Evolutionary conservation across 116 monocot species (phyloP), one percentile per base, ranked within the genome.

Genomic region (Phalaenopsis hybrid): DNA sequence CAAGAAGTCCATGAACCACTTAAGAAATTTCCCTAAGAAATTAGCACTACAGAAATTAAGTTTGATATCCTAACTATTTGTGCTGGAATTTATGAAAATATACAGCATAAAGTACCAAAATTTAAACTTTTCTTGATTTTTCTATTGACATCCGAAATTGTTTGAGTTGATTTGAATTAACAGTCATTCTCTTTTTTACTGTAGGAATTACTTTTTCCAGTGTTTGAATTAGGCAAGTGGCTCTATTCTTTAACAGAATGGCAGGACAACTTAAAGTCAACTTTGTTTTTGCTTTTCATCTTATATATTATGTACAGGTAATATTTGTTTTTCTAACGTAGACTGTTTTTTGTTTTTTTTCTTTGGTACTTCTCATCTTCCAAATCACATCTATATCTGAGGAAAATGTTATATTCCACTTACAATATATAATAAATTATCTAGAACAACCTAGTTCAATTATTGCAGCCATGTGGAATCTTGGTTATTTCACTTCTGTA

Each of bases 261-360:
- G 98, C 93, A 95, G 83, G 95, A 98, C 85, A 83, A 89, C 77
- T 87, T 93, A 51, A 92, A 93, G 86, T 98, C 98, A 31, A 49
- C 86, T 8, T 78, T 89, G 45, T 93, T 94, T 83, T 81, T 98
- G 82, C 48, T 85, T 73, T 81, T 89, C 37, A 80, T 85, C 72
- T 78, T 90, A 49, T 94, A 88, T 81, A 41, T 84, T 75, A 57
- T 89, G 44, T 86, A 90, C 85, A 93, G 97, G 97, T 97, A 92
- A 57, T 51, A 1, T 69, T 52, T 20, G 15, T 43, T 74, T 82
- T 21, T 15, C 31, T 6, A 7, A 75, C 45, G 33, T 75, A 4
- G n/a, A 75, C 34, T n/a, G 17, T 45, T 20, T 44, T 31, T 31
- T 31, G 31, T 31, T 45, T 46, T 75, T 9, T n/a, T 44, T 75